phyloP scores from a whole-genome alignment of 179 eudicot genomes.

The Carnegiea gigantea region DNA sequence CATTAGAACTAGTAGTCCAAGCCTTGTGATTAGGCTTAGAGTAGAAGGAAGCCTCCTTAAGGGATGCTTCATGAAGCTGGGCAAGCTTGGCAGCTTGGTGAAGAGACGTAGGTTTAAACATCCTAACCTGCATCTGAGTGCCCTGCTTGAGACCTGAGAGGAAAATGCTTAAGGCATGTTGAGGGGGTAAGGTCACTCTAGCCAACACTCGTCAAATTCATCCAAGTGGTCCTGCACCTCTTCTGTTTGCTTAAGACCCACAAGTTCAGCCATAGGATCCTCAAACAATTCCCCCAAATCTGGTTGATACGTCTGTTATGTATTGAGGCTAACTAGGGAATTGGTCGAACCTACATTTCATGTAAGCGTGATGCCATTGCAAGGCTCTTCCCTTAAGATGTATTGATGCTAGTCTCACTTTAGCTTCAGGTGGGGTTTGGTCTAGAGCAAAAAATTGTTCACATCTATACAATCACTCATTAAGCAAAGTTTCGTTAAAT shows the following conservation, averaged over 20 bases:
- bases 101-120: neutral
- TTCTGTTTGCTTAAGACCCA: neutral
- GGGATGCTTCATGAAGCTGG: neutral
- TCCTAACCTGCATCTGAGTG: neutral
- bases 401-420: neutral
- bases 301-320: neutral
- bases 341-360: neutral
- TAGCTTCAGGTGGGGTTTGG: neutral
- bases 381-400: neutral
- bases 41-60: neutral
- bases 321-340: neutral
- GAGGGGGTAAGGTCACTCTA: neutral
- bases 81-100: neutral
- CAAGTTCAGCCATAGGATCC: neutral
- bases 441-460: neutral
- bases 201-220: neutral
- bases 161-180: neutral
- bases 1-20: no score
- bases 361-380: neutral
- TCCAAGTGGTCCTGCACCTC: neutral
- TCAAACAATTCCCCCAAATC: neutral
- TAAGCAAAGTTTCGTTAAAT: neutral
- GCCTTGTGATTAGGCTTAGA: no score
- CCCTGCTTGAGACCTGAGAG: neutral
- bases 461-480: neutral